Evolutionary conservation across 768 basidiomycete genomes (phyloP).

Genomic region (Hypholoma fasciculare): DNA sequence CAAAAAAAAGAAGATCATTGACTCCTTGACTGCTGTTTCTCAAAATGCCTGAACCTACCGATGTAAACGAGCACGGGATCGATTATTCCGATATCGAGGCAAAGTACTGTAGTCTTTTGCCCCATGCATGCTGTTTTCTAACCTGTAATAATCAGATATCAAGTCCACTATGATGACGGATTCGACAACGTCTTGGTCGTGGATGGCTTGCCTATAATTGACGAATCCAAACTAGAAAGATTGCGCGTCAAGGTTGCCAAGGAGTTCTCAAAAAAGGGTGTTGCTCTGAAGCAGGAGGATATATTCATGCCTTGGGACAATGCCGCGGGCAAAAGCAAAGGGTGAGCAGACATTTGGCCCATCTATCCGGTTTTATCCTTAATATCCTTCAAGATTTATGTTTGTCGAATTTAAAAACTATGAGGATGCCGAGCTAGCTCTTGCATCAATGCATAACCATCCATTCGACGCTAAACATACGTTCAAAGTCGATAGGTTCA

Average conservation of each 20-base stretch:
- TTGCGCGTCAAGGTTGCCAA: conserved; percentile 80
- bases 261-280: conserved; percentile 82
- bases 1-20: conserved; percentile 19
- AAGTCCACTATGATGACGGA: conserved; percentile 79
- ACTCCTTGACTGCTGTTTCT: conserved; percentile 11
- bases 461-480: conserved; percentile 87
- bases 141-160: conserved; percentile 56
- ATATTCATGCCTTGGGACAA: conserved; percentile 92
- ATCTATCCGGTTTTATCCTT: conserved; percentile 3
- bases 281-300: conserved; percentile 70
- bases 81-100: conserved; percentile 89
- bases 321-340: conserved; percentile 82
- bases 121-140: background rate
- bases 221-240: conserved; percentile 80
- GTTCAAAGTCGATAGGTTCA: conserved; percentile 84
- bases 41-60: conserved; percentile 48
- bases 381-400: conserved; percentile 54
- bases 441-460: conserved; percentile 69
- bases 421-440: conserved; percentile 70
- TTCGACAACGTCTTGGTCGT: conserved; percentile 92
- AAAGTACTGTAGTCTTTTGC: conserved; percentile 48
- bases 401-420: conserved; percentile 78
- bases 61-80: conserved; percentile 60
- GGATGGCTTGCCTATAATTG: conserved; percentile 90
- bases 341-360: conserved; percentile 48